Evolutionary conservation across 2,329 filamentous ascomycete genomes (phyloP).

Genomic region (Cladosporium sp.): DNA sequence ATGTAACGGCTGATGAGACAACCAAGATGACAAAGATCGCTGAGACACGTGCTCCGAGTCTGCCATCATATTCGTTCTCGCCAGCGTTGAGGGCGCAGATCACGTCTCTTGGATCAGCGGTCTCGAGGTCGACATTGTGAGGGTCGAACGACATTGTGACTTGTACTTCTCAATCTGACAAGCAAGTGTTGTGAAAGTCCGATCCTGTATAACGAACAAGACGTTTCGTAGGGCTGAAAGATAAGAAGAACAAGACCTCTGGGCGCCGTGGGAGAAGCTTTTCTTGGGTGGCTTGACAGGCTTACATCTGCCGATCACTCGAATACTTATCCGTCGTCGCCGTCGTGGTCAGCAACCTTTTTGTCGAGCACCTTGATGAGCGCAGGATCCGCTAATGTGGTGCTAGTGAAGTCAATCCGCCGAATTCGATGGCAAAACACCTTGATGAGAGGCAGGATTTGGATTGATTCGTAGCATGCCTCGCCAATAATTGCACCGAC

Average conservation of each 20-base stretch:
- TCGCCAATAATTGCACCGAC: not conserved
- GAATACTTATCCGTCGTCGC: constrained; percentile 3
- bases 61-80: constrained; percentile 53
- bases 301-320: constrained; percentile 3
- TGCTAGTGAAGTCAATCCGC: not conserved
- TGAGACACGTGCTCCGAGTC: constrained; percentile 40
- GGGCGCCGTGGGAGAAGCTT: constrained; percentile 10
- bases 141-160: constrained; percentile 31
- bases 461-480: not conserved
- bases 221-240: not conserved
- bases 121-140: constrained; percentile 26
- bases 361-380: constrained; percentile 7
- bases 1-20: constrained; percentile 38
- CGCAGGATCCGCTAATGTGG: not conserved
- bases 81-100: constrained; percentile 48
- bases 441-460: constrained; percentile 7
- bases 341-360: not conserved
- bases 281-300: constrained; percentile 9
- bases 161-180: not conserved
- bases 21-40: constrained; percentile 44
- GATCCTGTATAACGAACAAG: not conserved
- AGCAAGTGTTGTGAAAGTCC: not conserved
- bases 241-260: constrained; percentile 11
- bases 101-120: constrained; percentile 33
- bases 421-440: constrained; percentile 5